phyloP scores from a whole-genome alignment of 2,329 filamentous ascomycete genomes.

The Cadophora luteo-olivacea region DNA sequence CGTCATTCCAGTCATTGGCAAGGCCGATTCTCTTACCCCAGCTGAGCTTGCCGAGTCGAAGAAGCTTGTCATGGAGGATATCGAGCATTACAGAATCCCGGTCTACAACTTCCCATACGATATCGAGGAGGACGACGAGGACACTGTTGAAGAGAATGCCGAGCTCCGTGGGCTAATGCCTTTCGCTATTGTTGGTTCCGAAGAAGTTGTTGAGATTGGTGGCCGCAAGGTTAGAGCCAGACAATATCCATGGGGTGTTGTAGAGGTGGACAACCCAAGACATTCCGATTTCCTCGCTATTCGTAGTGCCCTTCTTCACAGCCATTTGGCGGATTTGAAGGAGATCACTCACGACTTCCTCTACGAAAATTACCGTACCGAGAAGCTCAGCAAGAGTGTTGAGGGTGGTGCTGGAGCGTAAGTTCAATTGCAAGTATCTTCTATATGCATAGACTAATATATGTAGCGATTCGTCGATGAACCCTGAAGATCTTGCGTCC shows the following conservation, averaged over 20 bases:
- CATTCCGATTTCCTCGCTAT: conserved; percentile 99
- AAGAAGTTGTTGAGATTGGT: conserved; percentile 93
- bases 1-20: conserved; percentile 98
- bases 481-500: conserved; percentile 94
- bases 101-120: conserved; percentile 99
- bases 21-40: conserved; percentile 95
- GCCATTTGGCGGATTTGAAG: conserved; percentile 97
- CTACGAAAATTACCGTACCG: conserved; percentile 99
- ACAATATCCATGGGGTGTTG: conserved; percentile 98
- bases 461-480: conserved; percentile 83
- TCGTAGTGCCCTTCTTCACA: conserved; percentile 94
- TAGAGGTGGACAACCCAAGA: conserved; percentile 98
- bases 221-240: conserved; percentile 91
- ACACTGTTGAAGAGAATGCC: conserved; percentile 98
- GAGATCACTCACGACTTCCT: conserved; percentile 99
- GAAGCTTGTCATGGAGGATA: conserved; percentile 99
- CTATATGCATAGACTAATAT: conserved; percentile 44
- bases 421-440: conserved; percentile 50
- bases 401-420: conserved; percentile 89
- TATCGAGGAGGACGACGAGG: conserved; percentile 98
- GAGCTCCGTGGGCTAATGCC: conserved; percentile 98
- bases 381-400: conserved; percentile 99
- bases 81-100: conserved; percentile 98
- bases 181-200: conserved; percentile 97
- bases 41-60: conserved; percentile 98